These are phyloP conservation scores for Inonotus hispidus DNA, from an alignment of 1,284 basidiomycete genomes.

Conservation along the genomic window DNA sequence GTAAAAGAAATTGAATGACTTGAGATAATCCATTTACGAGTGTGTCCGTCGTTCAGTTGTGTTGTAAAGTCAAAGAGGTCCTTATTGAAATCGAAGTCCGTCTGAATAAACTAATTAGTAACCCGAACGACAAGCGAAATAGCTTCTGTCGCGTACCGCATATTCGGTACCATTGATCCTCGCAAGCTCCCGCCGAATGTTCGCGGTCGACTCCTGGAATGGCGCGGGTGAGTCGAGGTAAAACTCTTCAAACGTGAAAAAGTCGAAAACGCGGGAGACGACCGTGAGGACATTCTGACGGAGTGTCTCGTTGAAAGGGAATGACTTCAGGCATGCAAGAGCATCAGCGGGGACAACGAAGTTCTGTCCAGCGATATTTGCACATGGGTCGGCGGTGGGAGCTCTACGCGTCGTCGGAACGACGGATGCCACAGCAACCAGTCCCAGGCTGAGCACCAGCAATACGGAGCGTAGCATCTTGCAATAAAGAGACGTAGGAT, in stretches of 20 bases:
- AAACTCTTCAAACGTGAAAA: conserved; percentile 61
- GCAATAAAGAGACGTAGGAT: background rate
- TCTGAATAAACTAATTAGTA: conserved; percentile 28
- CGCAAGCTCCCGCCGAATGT: conserved; percentile 46
- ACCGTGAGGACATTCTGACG: conserved; percentile 52
- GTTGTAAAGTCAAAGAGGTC: conserved; percentile 53
- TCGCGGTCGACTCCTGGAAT: conserved; percentile 54
- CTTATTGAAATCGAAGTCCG: conserved; percentile 59
- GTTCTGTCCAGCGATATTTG: conserved; percentile 12
- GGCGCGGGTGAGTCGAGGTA: conserved; percentile 54
- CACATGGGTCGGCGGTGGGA: conserved; percentile 13
- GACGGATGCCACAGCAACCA: background rate
- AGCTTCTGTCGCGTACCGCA: conserved; percentile 19
- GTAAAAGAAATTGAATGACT: background rate
- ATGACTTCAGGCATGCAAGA: conserved; percentile 25
- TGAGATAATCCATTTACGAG: conserved; percentile 35
- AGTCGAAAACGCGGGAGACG: conserved; percentile 53
- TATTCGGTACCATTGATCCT: conserved; percentile 45
- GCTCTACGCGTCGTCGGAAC: conserved; percentile 5
- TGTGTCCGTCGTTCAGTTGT: conserved; percentile 60
- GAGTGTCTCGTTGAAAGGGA: conserved; percentile 60
- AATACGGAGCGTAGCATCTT: conserved; percentile 3
- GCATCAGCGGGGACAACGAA: conserved; percentile 17
- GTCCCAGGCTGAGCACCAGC: background rate
- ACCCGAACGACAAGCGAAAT: too few relatives aligned